Conservation (phyloP, 106 monocot genomes). For the Dioscorea zingiberensis region DNA sequence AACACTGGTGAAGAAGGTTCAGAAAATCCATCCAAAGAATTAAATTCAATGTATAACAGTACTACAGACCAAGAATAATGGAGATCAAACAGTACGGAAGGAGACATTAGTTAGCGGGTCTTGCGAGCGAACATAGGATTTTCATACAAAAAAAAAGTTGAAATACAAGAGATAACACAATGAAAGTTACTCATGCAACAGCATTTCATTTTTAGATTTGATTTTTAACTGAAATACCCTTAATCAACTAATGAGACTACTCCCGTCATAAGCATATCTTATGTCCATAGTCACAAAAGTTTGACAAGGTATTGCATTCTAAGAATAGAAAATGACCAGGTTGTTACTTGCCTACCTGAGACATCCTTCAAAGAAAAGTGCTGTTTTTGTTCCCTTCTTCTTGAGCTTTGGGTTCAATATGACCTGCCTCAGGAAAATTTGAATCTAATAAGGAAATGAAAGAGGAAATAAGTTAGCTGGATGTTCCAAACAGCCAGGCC, state of each 20-base stretch:
- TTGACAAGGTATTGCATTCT: not conserved
- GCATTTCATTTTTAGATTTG: too few relatives aligned
- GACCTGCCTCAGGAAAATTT: slow-evolving; percentile 43
- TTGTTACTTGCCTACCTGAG: slow-evolving; percentile 47
- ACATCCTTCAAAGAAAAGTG: slow-evolving; percentile 93
- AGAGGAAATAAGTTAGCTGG: not conserved
- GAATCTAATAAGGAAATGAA: slow-evolving; percentile 6
- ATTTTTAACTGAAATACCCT: not conserved
- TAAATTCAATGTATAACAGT: not conserved
- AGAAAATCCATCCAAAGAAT: not conserved
- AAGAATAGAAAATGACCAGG: not conserved
- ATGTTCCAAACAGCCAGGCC: not conserved
- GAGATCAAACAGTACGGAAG: not conserved
- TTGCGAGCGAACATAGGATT: not conserved
- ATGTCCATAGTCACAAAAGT: not conserved
- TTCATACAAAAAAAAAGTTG: not conserved
- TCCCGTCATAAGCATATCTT: not conserved
- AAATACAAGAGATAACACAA: too few relatives aligned
- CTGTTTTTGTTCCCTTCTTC: slow-evolving; percentile 61
- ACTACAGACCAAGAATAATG: not conserved
- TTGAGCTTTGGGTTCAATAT: slow-evolving; percentile 80
- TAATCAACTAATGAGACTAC: not conserved
- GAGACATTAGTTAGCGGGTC: not conserved
- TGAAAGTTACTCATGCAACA: too few relatives aligned
- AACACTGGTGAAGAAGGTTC: slow-evolving; percentile 33